A percentile compares a stretch with the other conserved stretches of the same genome.
Conservation (phyloP, 768 basidiomycete species). For the Trametopsis cervina region DNA sequence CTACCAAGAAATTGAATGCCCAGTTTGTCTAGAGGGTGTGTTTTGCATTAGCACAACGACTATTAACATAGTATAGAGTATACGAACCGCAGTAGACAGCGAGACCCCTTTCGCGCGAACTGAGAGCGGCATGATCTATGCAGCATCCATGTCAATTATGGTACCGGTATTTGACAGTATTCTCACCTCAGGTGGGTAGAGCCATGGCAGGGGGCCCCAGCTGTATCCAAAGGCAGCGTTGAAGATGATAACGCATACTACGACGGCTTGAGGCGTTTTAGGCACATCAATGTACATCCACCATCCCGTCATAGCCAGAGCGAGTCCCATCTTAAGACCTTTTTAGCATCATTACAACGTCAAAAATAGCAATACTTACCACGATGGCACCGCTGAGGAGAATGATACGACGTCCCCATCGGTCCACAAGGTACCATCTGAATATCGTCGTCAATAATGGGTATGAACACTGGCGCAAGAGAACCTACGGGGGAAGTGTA, state of each 20-base stretch:
- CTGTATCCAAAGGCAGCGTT: conserved; percentile 92
- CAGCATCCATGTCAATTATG: conserved; percentile 2
- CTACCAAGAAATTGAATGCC: conserved; percentile 85
- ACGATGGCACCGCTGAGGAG: conserved; percentile 79
- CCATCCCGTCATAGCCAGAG: conserved; percentile 79
- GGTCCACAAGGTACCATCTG: conserved; percentile 93
- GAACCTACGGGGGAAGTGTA: conserved; percentile 72
- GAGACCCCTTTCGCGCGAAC: conserved; percentile 96
- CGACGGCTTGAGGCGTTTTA: conserved; percentile 81
- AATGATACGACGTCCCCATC: conserved; percentile 84
- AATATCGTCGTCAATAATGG: conserved; percentile 1
- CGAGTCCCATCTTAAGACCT: conserved; percentile 62
- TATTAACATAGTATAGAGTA: background rate
- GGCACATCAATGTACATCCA: conserved; percentile 91
- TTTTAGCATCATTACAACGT: background rate
- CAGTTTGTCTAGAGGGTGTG: conserved; percentile 49
- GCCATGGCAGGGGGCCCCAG: conserved; percentile 88
- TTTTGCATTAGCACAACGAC: background rate
- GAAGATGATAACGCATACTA: conserved; percentile 83
- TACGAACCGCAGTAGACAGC: conserved; percentile 62
- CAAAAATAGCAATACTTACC: conserved; percentile 34
- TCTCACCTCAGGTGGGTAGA: conserved; percentile 77
- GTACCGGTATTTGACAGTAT: background rate
- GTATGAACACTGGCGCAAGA: conserved; percentile 7
- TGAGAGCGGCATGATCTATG: conserved; percentile 80